Evolutionary conservation across 441 rosid genomes (phyloP).

Genomic region (Gossypium armourianum): DNA sequence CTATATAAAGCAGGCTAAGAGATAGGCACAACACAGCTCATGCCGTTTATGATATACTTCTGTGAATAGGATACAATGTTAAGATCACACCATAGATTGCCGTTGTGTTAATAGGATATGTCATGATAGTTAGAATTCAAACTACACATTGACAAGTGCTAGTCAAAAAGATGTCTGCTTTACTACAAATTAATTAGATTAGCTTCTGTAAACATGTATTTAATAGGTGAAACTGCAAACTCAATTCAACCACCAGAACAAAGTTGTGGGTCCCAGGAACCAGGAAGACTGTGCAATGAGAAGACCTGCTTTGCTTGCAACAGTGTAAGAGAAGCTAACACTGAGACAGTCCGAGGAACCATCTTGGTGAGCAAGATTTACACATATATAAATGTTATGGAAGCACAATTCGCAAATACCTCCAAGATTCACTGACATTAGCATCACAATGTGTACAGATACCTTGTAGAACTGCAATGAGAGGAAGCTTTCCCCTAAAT

Average conservation of each 20-base stretch:
- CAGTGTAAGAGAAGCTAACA: slow-evolving; percentile 52
- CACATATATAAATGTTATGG: background rate
- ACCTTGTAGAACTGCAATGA: slow-evolving; percentile 91
- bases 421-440: slow-evolving; percentile 19
- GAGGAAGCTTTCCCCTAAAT: slow-evolving; percentile 91
- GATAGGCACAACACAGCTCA: background rate
- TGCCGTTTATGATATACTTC: slow-evolving; percentile 3
- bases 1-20: slow-evolving; percentile 1
- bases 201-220: slow-evolving; percentile 9
- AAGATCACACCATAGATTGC: background rate
- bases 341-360: slow-evolving; percentile 76
- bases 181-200: slow-evolving; percentile 9
- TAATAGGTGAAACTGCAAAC: slow-evolving; percentile 71
- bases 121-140: background rate
- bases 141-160: background rate
- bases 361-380: slow-evolving; percentile 49
- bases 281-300: slow-evolving; percentile 46
- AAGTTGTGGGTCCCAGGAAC: slow-evolving; percentile 38
- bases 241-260: slow-evolving; percentile 49
- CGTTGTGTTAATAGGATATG: background rate
- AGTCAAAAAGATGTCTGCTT: background rate
- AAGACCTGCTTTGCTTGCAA: slow-evolving; percentile 65
- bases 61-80: slow-evolving; percentile 9
- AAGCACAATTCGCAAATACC: slow-evolving; percentile 9
- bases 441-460: slow-evolving; percentile 38